Percentiles rank a stretch among this genome's conserved stretches.
Conservation (phyloP, 208 protist species). For the Trypanosoma avium region DNA sequence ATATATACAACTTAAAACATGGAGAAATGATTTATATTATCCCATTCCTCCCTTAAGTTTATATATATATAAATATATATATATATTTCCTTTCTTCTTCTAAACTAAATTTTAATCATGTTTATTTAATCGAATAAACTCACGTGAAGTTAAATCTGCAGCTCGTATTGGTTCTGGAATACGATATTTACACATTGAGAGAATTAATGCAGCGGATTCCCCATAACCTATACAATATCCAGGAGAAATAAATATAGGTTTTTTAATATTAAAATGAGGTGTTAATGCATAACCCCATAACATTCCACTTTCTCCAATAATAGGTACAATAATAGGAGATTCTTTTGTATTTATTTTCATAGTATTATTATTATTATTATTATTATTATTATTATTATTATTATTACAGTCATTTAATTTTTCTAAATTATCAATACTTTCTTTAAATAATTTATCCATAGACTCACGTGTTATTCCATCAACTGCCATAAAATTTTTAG, state of each 20-base stretch:
- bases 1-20: no score
- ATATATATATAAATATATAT: no score
- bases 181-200: conserved; percentile 49
- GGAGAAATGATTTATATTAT: no score
- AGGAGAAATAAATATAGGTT: conserved; percentile 93
- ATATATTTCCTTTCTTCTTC: no score
- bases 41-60: no score
- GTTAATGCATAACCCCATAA: conserved; percentile 66
- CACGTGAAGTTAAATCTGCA: conserved; percentile 89
- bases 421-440: not conserved
- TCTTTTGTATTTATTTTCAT: no score
- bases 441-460: conserved; percentile 32
- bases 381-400: not conserved
- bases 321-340: not conserved
- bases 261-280: conserved; percentile 36
- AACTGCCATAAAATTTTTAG: conserved; percentile 89
- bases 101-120: no score
- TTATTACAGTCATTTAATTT: not conserved
- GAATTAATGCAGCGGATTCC: conserved; percentile 56
- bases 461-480: conserved; percentile 73
- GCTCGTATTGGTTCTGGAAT: conserved; percentile 93
- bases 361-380: not conserved
- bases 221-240: conserved; percentile 86
- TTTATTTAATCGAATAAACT: conserved; percentile 53
- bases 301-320: conserved; percentile 27